Percentiles rank a stretch among this genome's conserved stretches.
phyloP scores from a whole-genome alignment of 495 filamentous ascomycete species.

The Tuber brumale region DNA sequence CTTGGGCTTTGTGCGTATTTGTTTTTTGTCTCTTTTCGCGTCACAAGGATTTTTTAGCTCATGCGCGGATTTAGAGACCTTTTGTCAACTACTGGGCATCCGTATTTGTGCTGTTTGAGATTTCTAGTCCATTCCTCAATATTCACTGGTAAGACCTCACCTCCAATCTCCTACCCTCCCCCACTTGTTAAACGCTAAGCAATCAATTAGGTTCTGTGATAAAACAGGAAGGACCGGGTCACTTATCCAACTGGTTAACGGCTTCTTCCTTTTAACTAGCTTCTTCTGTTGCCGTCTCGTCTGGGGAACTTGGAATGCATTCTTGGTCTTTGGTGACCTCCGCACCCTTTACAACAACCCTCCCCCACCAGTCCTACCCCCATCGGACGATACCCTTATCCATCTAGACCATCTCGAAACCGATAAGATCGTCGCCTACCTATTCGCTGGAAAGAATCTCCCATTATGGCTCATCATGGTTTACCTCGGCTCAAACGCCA shows the following conservation, averaged over 20 bases:
- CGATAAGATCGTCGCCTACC: constrained; percentile 35
- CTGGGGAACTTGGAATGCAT: constrained; percentile 82
- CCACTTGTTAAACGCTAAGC: background rate
- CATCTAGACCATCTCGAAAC: constrained; percentile 29
- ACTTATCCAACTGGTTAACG: constrained; percentile 75
- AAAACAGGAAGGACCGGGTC: constrained; percentile 92
- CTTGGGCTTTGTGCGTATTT: constrained; percentile 77
- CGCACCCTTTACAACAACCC: constrained; percentile 53
- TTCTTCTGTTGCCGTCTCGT: constrained; percentile 88
- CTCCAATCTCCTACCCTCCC: background rate
- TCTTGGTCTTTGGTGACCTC: constrained; percentile 71
- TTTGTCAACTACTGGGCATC: constrained; percentile 90
- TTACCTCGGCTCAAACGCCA: constrained; percentile 70
- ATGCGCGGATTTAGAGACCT: constrained; percentile 58
- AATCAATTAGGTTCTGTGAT: constrained; percentile 64
- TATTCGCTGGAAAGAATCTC: constrained; percentile 46
- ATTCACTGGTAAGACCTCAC: constrained; percentile 68
- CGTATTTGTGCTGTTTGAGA: constrained; percentile 94
- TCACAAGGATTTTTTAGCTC: background rate
- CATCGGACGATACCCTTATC: constrained; percentile 41
- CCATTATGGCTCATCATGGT: constrained; percentile 73
- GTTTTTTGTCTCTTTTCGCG: background rate
- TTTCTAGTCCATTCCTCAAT: constrained; percentile 87
- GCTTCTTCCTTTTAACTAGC: constrained; percentile 60
- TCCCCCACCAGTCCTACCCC: constrained; percentile 41